Evolutionary conservation across 768 basidiomycete species (phyloP).

Genomic region (Tulasnella sp.): DNA sequence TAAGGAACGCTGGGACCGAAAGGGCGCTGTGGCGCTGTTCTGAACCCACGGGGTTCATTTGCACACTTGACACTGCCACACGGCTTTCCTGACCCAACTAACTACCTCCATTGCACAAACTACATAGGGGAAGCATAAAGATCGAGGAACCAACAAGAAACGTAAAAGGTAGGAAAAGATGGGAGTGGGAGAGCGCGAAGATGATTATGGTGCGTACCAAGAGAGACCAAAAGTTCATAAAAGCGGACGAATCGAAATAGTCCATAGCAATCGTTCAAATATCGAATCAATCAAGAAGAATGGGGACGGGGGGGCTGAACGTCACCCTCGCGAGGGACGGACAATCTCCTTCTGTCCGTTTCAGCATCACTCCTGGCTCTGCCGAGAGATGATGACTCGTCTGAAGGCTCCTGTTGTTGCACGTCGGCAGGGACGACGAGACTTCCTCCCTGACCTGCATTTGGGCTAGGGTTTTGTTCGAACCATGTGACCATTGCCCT

Average conservation of each 20-base stretch:
- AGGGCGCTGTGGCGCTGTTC: constrained; percentile 1
- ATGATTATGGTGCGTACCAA: not conserved
- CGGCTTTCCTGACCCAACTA: not conserved
- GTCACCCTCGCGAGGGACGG: not conserved
- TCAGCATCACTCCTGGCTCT: not conserved
- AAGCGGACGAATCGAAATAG: not conserved
- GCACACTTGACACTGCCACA: not conserved
- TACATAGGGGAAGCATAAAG: constrained; percentile 3
- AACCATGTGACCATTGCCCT: not conserved
- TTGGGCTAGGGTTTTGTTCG: not conserved
- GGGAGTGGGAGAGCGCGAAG: not conserved
- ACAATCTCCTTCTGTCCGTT: not conserved
- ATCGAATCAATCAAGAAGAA: not conserved
- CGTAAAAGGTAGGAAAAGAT: not conserved
- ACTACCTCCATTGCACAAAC: constrained; percentile 3
- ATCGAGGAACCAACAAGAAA: not conserved
- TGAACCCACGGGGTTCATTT: not conserved
- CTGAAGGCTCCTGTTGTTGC: not conserved
- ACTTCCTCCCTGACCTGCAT: not conserved
- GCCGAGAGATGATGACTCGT: not conserved
- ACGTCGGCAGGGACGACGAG: not conserved
- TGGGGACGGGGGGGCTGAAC: not conserved
- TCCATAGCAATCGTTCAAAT: not conserved
- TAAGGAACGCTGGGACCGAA: not conserved
- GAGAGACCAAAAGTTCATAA: not conserved